These are phyloP conservation scores for Aegilops umbellulata DNA, from an alignment of 176 grass and related monocot genomes.

Conservation along the genomic window DNA sequence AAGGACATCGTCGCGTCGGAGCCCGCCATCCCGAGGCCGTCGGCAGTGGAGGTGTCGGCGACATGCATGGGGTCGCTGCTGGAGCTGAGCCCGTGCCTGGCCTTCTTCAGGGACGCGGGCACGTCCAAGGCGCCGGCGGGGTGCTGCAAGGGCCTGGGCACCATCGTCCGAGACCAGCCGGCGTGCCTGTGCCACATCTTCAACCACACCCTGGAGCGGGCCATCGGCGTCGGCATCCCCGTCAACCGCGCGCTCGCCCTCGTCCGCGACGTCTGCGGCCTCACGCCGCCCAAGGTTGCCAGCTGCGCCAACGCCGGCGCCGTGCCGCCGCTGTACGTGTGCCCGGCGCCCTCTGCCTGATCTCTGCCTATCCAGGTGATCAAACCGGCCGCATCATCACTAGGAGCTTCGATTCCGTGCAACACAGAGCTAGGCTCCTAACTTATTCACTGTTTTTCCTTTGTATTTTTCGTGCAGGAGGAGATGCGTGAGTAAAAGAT, in stretches of 20 bases:
- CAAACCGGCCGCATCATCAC: not conserved
- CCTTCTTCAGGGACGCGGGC: slow-evolving; percentile 19
- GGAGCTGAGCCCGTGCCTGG: slow-evolving; percentile 37
- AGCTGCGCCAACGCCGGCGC: not conserved
- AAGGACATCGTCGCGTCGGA: not conserved
- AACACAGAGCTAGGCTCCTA: not conserved
- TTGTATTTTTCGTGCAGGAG: not conserved
- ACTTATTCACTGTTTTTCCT: not conserved
- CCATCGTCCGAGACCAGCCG: slow-evolving; percentile 1
- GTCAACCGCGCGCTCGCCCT: slow-evolving; percentile 4
- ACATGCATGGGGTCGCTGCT: slow-evolving; percentile 35
- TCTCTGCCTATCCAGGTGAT: not conserved
- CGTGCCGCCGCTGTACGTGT: slow-evolving; percentile 28
- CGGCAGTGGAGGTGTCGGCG: not conserved
- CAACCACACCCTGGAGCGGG: slow-evolving; percentile 26
- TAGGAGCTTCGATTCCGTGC: not conserved
- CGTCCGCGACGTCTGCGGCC: slow-evolving; percentile 2
- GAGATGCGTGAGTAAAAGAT: not conserved
- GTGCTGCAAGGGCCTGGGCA: slow-evolving; percentile 26
- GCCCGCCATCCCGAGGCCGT: not conserved
- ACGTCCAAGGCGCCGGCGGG: slow-evolving; percentile 23
- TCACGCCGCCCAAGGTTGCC: not conserved
- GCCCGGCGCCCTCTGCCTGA: slow-evolving; percentile 18
- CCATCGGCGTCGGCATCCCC: slow-evolving; percentile 39
- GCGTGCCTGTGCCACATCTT: slow-evolving; percentile 38